phyloP scores from a whole-genome alignment of 352 stramenopile genomes.

The Phytophthora uliginosa region DNA sequence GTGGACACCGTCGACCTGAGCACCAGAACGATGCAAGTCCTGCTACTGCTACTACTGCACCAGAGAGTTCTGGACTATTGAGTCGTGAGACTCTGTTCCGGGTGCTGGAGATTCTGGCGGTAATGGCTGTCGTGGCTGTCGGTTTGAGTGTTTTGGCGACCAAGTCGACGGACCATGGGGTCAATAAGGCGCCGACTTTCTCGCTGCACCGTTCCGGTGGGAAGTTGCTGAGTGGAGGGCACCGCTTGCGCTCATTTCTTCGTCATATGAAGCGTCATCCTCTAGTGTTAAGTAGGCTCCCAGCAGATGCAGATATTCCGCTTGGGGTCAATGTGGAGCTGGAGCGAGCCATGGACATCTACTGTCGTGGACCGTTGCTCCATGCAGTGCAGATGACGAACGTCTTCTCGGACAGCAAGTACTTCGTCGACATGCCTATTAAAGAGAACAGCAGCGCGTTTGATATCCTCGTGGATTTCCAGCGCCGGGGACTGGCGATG shows the following conservation, averaged over 20 bases:
- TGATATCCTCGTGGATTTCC: constrained; percentile 79
- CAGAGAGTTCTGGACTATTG: background rate
- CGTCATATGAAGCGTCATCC: constrained; percentile 37
- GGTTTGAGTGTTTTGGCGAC: constrained; percentile 29
- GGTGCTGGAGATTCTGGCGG: constrained; percentile 31
- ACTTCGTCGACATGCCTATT: constrained; percentile 96
- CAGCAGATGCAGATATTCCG: constrained; percentile 23
- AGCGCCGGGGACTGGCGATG: constrained; percentile 59
- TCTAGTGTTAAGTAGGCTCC: constrained; percentile 12
- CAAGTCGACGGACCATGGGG: constrained; percentile 13
- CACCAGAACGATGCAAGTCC: background rate
- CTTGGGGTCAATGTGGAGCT: constrained; percentile 54
- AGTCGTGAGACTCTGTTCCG: constrained; percentile 16
- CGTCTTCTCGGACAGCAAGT: constrained; percentile 92
- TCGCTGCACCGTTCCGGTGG: constrained; percentile 38
- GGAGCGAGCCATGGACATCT: constrained; percentile 79
- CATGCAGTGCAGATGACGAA: constrained; percentile 77
- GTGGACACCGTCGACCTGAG: background rate
- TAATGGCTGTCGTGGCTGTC: constrained; percentile 30
- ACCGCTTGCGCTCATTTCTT: constrained; percentile 39
- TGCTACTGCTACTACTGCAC: background rate
- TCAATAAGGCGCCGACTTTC: constrained; percentile 22
- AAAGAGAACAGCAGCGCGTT: constrained; percentile 79
- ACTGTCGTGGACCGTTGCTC: constrained; percentile 73
- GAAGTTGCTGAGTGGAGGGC: constrained; percentile 36